Evolutionary conservation across 768 basidiomycete species (phyloP).

Genomic region (Termitomyces sp.): DNA sequence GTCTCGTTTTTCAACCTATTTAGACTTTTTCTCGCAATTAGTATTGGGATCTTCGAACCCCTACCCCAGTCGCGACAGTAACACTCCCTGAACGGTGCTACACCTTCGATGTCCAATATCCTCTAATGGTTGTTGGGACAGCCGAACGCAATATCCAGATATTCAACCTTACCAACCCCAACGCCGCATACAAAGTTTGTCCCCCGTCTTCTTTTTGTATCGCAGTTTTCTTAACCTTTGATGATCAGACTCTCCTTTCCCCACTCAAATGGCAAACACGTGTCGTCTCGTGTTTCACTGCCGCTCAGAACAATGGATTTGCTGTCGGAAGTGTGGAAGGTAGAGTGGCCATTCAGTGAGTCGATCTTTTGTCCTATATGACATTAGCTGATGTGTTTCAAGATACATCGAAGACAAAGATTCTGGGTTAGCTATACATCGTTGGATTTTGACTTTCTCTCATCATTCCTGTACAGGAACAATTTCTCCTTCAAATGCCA

Average conservation of each 20-base stretch:
- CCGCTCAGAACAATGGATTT: constrained; percentile 63
- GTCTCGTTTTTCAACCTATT: neutral
- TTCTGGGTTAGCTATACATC: constrained; percentile 40
- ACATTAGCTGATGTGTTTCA: constrained; percentile 1
- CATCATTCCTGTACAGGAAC: constrained; percentile 33
- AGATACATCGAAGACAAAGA: constrained; percentile 91
- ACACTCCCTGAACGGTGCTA: constrained; percentile 90
- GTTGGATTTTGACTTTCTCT: neutral
- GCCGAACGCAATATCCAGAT: constrained; percentile 92
- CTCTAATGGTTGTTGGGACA: constrained; percentile 88
- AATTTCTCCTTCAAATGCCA: constrained; percentile 92
- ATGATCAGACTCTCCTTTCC: constrained; percentile 67
- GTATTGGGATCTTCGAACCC: constrained; percentile 90
- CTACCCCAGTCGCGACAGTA: constrained; percentile 75
- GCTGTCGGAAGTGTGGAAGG: constrained; percentile 88
- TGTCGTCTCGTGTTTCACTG: constrained; percentile 79
- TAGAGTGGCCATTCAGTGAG: constrained; percentile 93
- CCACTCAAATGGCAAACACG: constrained; percentile 95
- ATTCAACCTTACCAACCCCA: constrained; percentile 82
- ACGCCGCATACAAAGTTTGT: constrained; percentile 59
- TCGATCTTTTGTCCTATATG: constrained; percentile 11
- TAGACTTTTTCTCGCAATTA: constrained; percentile 23
- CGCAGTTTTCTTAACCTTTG: neutral
- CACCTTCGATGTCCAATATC: constrained; percentile 76
- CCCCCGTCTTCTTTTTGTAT: neutral